Percentiles rank a stretch among this genome's conserved stretches.
phyloP scores from a whole-genome alignment of 345 rosid species.

The Draba incana region DNA sequence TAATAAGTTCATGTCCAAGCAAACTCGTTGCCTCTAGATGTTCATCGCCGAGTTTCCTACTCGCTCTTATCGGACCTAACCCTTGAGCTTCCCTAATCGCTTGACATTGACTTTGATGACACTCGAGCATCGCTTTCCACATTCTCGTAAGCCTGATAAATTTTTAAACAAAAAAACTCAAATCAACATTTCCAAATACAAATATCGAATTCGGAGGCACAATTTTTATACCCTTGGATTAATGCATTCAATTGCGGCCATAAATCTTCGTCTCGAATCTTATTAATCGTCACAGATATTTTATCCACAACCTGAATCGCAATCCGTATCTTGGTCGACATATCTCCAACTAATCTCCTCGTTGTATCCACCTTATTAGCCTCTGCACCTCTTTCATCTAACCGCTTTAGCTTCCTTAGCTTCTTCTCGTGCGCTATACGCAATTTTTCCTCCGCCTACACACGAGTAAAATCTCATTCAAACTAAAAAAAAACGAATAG shows the following conservation, averaged over 20 bases:
- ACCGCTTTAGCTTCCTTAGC: conserved; percentile 66
- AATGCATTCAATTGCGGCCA: conserved; percentile 92
- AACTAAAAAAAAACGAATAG: conserved; percentile 5
- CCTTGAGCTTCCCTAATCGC: conserved; percentile 72
- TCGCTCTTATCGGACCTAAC: conserved; percentile 62
- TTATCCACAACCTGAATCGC: conserved; percentile 91
- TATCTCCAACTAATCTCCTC: conserved; percentile 52
- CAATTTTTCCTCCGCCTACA: conserved; percentile 90
- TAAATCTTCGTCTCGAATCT: conserved; percentile 92
- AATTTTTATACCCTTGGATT: conserved; percentile 71
- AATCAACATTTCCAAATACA: conserved; percentile 1
- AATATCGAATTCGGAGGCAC: conserved; percentile 6
- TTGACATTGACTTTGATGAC: conserved; percentile 78
- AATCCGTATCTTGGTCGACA: conserved; percentile 84
- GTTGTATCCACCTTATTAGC: conserved; percentile 63
- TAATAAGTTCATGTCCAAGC: conserved; percentile 76
- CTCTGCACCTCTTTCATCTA: conserved; percentile 88
- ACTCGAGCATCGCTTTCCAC: conserved; percentile 95
- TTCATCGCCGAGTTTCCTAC: conserved; percentile 62
- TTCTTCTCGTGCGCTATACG: conserved; percentile 77
- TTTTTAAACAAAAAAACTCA: not conserved
- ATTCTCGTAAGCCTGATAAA: conserved; percentile 73
- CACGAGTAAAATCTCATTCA: conserved; percentile 14
- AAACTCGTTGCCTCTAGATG: conserved; percentile 70
- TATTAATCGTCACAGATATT: conserved; percentile 77